A percentile compares a stretch with the other conserved stretches of the same genome.
Conservation (phyloP, 495 filamentous ascomycete genomes). For the Aspergillus avenaceus region DNA sequence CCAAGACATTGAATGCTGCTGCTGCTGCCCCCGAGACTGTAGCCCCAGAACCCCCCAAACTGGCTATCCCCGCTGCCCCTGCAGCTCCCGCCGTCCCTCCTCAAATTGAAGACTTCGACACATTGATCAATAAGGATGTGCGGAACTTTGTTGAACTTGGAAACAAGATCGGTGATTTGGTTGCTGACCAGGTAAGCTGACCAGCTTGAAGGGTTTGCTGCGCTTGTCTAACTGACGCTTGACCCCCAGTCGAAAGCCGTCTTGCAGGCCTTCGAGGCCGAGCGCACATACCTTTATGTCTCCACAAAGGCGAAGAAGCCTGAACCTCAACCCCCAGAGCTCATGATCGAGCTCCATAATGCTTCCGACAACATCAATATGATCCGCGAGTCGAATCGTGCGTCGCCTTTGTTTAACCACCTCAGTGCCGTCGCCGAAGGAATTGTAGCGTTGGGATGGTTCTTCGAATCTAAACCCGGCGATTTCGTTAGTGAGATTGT, state of each 20-base stretch:
- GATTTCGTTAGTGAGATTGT: constrained; percentile 77
- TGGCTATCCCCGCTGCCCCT: constrained; percentile 40
- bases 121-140: constrained; percentile 69
- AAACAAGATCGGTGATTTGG: constrained; percentile 66
- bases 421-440: constrained; percentile 84
- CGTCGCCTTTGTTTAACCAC: constrained; percentile 66
- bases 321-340: constrained; percentile 62
- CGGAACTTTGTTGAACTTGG: constrained; percentile 75
- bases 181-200: constrained; percentile 70
- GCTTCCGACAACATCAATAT: constrained; percentile 70
- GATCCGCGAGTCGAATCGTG: constrained; percentile 73
- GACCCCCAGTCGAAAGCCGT: constrained; percentile 55
- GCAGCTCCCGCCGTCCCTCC: constrained; percentile 63
- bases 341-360: constrained; percentile 78
- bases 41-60: constrained; percentile 33
- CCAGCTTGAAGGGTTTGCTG: neutral
- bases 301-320: constrained; percentile 92
- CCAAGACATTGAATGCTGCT: constrained; percentile 40
- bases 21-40: constrained; percentile 35
- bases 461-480: constrained; percentile 73
- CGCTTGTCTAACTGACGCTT: no score
- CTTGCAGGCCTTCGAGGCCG: constrained; percentile 67
- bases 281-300: constrained; percentile 83
- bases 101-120: constrained; percentile 80
- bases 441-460: constrained; percentile 81